Conservation (phyloP, 2,329 filamentous ascomycete species). For the Talaromyces pinophilus region DNA sequence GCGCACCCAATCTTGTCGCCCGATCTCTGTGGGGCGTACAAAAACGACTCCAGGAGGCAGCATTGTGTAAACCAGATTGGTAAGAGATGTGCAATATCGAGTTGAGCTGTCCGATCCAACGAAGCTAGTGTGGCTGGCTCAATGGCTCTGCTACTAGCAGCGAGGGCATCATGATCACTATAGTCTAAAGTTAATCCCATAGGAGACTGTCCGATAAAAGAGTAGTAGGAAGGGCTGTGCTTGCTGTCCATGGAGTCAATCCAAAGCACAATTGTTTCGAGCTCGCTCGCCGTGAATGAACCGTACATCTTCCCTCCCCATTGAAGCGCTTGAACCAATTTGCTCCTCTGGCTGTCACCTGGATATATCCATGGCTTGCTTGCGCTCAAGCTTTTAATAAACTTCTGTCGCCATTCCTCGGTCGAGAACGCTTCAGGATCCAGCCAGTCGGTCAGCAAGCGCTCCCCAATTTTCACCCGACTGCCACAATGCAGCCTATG, state of each 20-base stretch:
- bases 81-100: slow-evolving; percentile 3
- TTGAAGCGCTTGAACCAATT: slow-evolving; percentile 45
- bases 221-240: not conserved
- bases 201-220: not conserved
- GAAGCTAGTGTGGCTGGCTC: slow-evolving; percentile 3
- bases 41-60: not conserved
- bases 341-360: slow-evolving; percentile 45
- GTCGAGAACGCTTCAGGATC: slow-evolving; percentile 35
- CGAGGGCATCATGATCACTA: not conserved
- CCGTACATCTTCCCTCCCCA: slow-evolving; percentile 56
- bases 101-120: slow-evolving; percentile 1
- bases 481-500: slow-evolving; percentile 47
- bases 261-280: slow-evolving; percentile 42
- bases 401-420: slow-evolving; percentile 35
- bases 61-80: slow-evolving; percentile 10
- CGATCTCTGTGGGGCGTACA: slow-evolving; percentile 1
- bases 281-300: slow-evolving; percentile 50
- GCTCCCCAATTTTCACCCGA: slow-evolving; percentile 42
- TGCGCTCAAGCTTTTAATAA: slow-evolving; percentile 40
- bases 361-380: slow-evolving; percentile 46
- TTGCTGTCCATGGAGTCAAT: slow-evolving; percentile 38
- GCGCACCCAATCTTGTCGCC: not conserved
- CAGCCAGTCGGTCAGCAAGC: slow-evolving; percentile 46
- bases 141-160: not conserved
- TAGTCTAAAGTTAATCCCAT: not conserved